A percentile compares a stretch with the other conserved stretches of the same genome.
phyloP scores from a whole-genome alignment of 345 rosid genomes.

The Arabidopsis arenosa region DNA sequence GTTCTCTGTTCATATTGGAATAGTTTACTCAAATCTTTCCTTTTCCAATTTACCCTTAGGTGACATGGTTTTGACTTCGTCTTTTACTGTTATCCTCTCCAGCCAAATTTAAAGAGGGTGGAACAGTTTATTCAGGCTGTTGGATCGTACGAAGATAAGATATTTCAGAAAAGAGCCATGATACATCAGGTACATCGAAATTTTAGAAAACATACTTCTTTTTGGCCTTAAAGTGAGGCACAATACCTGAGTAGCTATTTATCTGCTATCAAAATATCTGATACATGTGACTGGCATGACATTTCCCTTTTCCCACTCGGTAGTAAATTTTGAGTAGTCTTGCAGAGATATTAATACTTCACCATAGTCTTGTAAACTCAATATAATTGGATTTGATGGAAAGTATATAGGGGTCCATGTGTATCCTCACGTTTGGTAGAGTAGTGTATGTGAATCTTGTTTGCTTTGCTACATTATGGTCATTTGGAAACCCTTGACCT shows the following conservation, averaged over 20 bases:
- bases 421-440: slow-evolving; percentile 1
- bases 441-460: slow-evolving; percentile 14
- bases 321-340: slow-evolving; percentile 12
- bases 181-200: slow-evolving; percentile 65
- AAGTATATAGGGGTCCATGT: slow-evolving; percentile 8
- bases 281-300: slow-evolving; percentile 13
- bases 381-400: not conserved
- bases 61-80: slow-evolving; percentile 30
- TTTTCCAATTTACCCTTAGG: slow-evolving; percentile 22
- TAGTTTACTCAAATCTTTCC: slow-evolving; percentile 12
- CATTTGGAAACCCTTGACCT: slow-evolving; percentile 12
- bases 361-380: not conserved
- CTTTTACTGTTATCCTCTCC: slow-evolving; percentile 27
- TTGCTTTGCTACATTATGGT: slow-evolving; percentile 9
- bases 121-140: slow-evolving; percentile 95
- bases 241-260: slow-evolving; percentile 9
- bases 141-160: slow-evolving; percentile 87
- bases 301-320: slow-evolving; percentile 8
- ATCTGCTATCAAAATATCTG: slow-evolving; percentile 6
- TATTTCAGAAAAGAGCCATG: slow-evolving; percentile 91
- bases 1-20: slow-evolving; percentile 24
- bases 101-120: slow-evolving; percentile 83
- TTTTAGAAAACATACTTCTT: not conserved
- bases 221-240: slow-evolving; percentile 10
- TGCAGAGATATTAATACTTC: slow-evolving; percentile 2